Evolutionary conservation across 1,284 basidiomycete species (phyloP), one percentile per base, ranked within the genome.

Genomic region (Puccinia novopanici): DNA sequence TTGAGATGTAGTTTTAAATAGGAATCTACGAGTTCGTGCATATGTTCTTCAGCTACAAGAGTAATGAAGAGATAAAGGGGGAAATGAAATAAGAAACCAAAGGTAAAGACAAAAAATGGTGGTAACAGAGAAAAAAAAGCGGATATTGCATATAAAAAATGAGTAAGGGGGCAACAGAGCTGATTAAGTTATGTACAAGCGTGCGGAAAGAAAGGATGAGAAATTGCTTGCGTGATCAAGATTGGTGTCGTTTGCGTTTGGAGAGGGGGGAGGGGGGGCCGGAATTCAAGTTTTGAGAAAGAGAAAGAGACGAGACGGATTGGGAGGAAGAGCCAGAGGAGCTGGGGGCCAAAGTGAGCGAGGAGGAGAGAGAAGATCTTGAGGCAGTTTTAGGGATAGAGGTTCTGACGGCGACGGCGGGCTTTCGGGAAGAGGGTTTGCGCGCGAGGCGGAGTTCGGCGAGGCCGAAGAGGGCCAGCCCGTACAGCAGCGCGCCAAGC

Each of bases 241-340:
- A 68, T 68, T 68, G n/a, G 13, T 42, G 67, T 6, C 67, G 67
- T 68, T 68, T 68, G 22, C 67, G 67, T 50, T 68, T 68, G 2
- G 67, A 68, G 45, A 68, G 48, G 2, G 42, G 42, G 15, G 42
- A 48, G 17, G 48, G 42, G 45, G 67, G 48, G 27, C n/a, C 42
- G 9, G 24, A 15, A 13, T 48, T 68, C 5, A 15, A 34, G n/a
- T 48, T 68, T 24, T 17, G 59, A 63, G 27, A n/a, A 30, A 42
- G 22, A 24, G 63, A 67, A 42, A 45, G 10, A 8, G 40, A n/a
- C n/a, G n/a, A n/a, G n/a, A n/a, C n/a, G n/a, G n/a, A n/a, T n/a
- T n/a, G n/a, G n/a, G n/a, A n/a, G n/a, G n/a, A n/a, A n/a, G n/a
- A n/a, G n/a, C n/a, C n/a, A n/a, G 0, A 3, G n/a, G 42, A 45